Evolutionary conservation across 768 basidiomycete genomes (phyloP), one percentile per base, ranked within the genome.

Genomic region (Dendrothele bispora): DNA sequence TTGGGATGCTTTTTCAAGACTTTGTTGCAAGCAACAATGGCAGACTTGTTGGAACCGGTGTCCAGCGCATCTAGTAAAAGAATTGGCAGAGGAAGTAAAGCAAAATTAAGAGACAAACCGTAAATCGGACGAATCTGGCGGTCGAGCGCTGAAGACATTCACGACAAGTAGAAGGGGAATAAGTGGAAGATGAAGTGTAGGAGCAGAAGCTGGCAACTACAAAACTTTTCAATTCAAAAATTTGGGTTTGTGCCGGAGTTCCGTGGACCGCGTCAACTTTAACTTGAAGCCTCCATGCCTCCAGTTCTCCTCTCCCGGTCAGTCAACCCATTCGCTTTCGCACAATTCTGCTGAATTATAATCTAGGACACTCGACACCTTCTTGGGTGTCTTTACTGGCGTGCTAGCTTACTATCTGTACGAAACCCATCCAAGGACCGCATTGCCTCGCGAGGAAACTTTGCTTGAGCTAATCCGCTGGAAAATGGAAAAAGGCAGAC

Each of bases 41-140:
- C 91, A 30, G 87, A 83, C 71, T 93, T 93, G 72, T 88, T 89
- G 12, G 89, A 88, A 39, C 86, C 85, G 37, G 82, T 88, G 70
- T 93, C 91, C 53, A 93, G 73, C 38, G 91, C 84, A 77, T 93
- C 91, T 93, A 62, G 49, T 3, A 17, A 42, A 29, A 26, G 22
- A 48, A 51, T 43, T 5, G 21, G 35, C 53, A 45, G 34, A 27
- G 26, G 7, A 43, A 37, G 39, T 30, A 39, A n/a, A 30, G 30
- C 30, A 17, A 43, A 28, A 41, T 39, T 39, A 40, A 39, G 18
- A 45, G 47, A 54, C 78, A 56, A 44, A 90, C 90, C 90, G 62
- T 92, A 92, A 63, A 92, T 85, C 52, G 86, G 88, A 53, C 84
- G 84, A 63, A 91, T 80, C 69, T 92, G 90, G 58, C 90, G 85